These are phyloP conservation scores for Byssoonygena ceratinophila DNA, from an alignment of 2,329 filamentous ascomycete species.

Conservation along the genomic window DNA sequence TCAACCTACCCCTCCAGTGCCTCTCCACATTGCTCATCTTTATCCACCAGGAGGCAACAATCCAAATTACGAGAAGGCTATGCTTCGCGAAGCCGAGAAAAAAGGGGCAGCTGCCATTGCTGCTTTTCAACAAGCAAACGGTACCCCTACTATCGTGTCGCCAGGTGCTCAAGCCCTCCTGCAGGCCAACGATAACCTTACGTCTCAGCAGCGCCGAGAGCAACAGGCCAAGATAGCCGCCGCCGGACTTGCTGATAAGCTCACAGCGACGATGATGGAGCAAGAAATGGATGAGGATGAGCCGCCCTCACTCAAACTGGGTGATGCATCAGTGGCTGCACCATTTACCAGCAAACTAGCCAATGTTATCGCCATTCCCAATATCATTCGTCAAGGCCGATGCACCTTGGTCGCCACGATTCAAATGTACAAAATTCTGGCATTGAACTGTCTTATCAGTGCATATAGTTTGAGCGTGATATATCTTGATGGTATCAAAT, in stretches of 20 bases:
- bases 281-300: slow-evolving; percentile 77
- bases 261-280: slow-evolving; percentile 82
- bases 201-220: slow-evolving; percentile 42
- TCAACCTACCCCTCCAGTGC: slow-evolving; percentile 82
- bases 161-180: slow-evolving; percentile 53
- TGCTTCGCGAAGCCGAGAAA: slow-evolving; percentile 71
- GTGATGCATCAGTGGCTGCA: slow-evolving; percentile 91
- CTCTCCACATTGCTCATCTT: slow-evolving; percentile 81
- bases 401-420: slow-evolving; percentile 97
- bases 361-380: slow-evolving; percentile 92
- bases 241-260: slow-evolving; percentile 69
- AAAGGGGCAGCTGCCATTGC: slow-evolving; percentile 56
- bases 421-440: slow-evolving; percentile 99
- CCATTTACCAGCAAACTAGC: slow-evolving; percentile 96
- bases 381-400: slow-evolving; percentile 94
- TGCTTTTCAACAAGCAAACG: slow-evolving; percentile 43
- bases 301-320: slow-evolving; percentile 90
- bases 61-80: slow-evolving; percentile 86
- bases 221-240: slow-evolving; percentile 58
- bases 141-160: slow-evolving; percentile 55
- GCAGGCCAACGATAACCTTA: slow-evolving; percentile 41
- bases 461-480: slow-evolving; percentile 94
- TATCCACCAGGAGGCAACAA: slow-evolving; percentile 86
- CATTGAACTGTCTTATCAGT: slow-evolving; percentile 93
- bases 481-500: slow-evolving; percentile 97